Evolutionary conservation across 768 basidiomycete genomes (phyloP), one percentile per base, ranked within the genome.

Genomic region (Russula brevipes): DNA sequence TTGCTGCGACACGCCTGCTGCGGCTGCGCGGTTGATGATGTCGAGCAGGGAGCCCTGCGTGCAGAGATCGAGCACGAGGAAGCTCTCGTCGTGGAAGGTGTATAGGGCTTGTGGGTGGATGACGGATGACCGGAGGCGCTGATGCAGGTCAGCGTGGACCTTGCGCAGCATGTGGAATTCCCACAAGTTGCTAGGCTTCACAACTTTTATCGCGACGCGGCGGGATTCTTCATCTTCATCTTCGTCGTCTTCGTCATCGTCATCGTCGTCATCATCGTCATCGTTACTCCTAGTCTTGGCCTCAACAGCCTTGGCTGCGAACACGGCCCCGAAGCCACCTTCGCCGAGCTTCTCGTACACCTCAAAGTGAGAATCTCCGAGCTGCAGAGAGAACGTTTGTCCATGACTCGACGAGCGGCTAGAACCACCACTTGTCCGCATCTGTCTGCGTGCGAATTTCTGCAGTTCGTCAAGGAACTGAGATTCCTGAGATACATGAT

Each of bases 321-420:
- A 99, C n/a, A 99, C 97, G 3, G 88, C 83, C 2, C 96, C 97
- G 69, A 96, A 99, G 0, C 95, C 93, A 5, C 97, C 97, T 76
- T 99, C 97, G 17, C 97, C 97, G 30, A 99, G 80, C 73, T 98
- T 99, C 65, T 89, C 89, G 3, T 80, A 76, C 4, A 98, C 84
- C 57, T 81, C 82, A 70, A 89, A 93, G 57, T 77, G 77, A 61
- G 81, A 82, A 3, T 80, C 86, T 50, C 79, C 79, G n/a, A 98
- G 76, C 17, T 75, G 76, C 46, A 98, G 72, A 24, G 81, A 69
- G 72, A 88, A 80, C 30, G 71, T 73, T 42, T 76, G 74, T 3
- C 79, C 72, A 8, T 74, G 70, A 33, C 72, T 72, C 11, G 65
- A 64, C 77, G 66, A 5, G 70, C 73, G 45, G 74, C 76, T 41